These are phyloP conservation scores for Epichloe glyceriae DNA, from an alignment of 2,329 filamentous ascomycete genomes.

Conservation along the genomic window DNA sequence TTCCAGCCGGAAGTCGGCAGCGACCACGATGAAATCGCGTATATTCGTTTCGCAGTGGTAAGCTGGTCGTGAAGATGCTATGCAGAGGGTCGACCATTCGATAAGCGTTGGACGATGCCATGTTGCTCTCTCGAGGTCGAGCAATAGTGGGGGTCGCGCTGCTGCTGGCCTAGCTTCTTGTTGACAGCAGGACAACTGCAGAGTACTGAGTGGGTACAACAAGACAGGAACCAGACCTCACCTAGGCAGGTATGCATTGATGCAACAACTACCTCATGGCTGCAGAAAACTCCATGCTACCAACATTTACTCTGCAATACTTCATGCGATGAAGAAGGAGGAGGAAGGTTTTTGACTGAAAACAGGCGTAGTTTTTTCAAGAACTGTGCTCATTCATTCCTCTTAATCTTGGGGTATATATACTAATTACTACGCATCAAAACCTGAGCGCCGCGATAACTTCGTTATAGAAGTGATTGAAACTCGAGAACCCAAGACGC, in stretches of 20 bases:
- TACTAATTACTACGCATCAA: not conserved
- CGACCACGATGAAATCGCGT: not conserved
- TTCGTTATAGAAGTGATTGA: not conserved
- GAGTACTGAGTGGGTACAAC: too few species aligned
- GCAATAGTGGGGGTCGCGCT: not conserved
- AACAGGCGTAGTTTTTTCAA: too few species aligned
- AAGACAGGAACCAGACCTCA: too few species aligned
- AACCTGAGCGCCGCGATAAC: not conserved
- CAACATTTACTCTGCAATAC: too few species aligned
- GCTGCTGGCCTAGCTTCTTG: not conserved
- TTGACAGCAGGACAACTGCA: not conserved
- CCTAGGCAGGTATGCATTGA: not conserved
- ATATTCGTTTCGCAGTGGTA: not conserved
- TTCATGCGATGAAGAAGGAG: not conserved
- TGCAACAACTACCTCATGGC: too few species aligned
- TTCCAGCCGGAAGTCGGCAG: constrained; percentile 4
- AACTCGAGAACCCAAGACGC: not conserved
- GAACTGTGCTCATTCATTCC: not conserved
- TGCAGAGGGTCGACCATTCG: not conserved
- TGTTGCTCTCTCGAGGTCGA: not conserved
- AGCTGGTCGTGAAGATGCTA: not conserved
- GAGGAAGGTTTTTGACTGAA: too few species aligned
- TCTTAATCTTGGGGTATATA: not conserved
- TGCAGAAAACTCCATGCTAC: not conserved
- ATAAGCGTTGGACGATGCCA: not conserved